Percentiles rank a stretch among this genome's conserved stretches.
phyloP scores from a whole-genome alignment of 2,329 filamentous ascomycete genomes.

The Alternaria metachromatica region DNA sequence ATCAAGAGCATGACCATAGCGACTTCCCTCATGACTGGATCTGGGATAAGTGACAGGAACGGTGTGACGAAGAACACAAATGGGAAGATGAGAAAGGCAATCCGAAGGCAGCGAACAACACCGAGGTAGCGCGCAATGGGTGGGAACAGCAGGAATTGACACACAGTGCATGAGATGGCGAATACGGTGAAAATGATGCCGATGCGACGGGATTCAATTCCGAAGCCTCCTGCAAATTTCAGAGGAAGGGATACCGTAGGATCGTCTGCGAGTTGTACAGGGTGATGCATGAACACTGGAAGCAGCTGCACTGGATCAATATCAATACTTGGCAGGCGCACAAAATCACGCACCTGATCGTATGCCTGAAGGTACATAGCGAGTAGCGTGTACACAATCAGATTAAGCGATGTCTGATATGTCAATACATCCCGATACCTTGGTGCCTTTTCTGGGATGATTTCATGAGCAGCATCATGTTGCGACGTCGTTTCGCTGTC shows the following conservation, averaged over 20 bases:
- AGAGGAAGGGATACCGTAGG: constrained; percentile 72
- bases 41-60: constrained; percentile 72
- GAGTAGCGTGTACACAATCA: constrained; percentile 79
- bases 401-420: constrained; percentile 74
- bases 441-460: constrained; percentile 29
- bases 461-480: background rate
- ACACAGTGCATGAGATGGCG: constrained; percentile 77
- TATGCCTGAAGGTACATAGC: constrained; percentile 83
- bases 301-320: constrained; percentile 59
- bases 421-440: constrained; percentile 71
- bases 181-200: constrained; percentile 86
- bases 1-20: constrained; percentile 72
- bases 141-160: constrained; percentile 89
- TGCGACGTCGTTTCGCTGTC: constrained; percentile 22
- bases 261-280: constrained; percentile 59
- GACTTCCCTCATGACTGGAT: constrained; percentile 60
- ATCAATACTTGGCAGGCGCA: background rate
- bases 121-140: constrained; percentile 75
- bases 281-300: constrained; percentile 86
- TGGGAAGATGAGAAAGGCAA: constrained; percentile 72
- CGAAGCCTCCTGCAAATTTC: constrained; percentile 83
- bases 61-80: constrained; percentile 82
- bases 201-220: constrained; percentile 74
- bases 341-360: constrained; percentile 65
- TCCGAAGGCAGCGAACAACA: constrained; percentile 73